Conservation (phyloP, 768 basidiomycete species). For the Boletus rufocinnamomeus region DNA sequence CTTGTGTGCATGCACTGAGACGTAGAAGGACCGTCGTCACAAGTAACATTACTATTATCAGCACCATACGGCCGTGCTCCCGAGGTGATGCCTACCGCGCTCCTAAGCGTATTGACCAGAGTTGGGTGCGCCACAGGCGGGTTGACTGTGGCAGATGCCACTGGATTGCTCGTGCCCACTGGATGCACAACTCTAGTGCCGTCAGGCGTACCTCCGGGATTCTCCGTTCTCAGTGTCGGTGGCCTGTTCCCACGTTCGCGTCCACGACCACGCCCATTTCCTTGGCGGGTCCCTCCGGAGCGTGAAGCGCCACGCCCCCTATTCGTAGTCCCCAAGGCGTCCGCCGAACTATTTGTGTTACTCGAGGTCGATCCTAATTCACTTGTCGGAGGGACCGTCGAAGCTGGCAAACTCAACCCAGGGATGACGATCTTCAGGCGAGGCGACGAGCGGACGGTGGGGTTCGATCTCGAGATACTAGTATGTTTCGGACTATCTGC, state of each 20-base stretch:
- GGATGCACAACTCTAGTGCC: too few relatives aligned
- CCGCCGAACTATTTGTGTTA: not conserved
- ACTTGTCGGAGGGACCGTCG: not conserved
- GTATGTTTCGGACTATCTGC: not conserved
- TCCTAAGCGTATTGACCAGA: not conserved
- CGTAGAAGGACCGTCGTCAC: not conserved
- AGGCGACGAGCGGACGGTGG: not conserved
- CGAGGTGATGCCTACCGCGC: not conserved
- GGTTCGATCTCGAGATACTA: not conserved
- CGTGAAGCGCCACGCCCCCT: not conserved
- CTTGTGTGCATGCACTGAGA: not conserved
- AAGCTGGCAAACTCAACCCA: not conserved
- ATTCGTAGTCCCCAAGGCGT: not conserved
- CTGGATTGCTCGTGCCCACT: not conserved
- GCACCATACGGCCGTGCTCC: not conserved
- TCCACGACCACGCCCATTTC: not conserved
- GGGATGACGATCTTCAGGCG: slow-evolving; percentile 10
- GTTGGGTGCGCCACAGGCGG: not conserved
- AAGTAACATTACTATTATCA: not conserved
- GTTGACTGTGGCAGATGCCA: not conserved
- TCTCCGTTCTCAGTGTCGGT: not conserved
- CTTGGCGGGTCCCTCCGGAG: not conserved
- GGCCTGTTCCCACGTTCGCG: not conserved
- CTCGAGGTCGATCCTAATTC: not conserved
- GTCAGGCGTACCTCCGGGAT: not conserved